Percentiles rank a stretch among this genome's conserved stretches.
Evolutionary conservation across 495 filamentous ascomycete species (phyloP).

Genomic region (Penicillium manginii): DNA sequence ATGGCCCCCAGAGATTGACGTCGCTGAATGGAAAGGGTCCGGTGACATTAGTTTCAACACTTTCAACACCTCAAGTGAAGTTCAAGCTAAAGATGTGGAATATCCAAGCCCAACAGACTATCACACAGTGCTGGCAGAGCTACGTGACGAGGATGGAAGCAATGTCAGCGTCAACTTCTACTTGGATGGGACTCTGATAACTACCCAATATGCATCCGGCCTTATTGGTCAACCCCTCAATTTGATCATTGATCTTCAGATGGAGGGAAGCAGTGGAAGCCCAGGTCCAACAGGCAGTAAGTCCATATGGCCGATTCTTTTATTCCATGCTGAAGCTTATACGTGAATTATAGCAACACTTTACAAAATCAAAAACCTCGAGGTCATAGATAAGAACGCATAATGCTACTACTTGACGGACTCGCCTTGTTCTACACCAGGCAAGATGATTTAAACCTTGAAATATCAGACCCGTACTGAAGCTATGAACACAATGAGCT

Average conservation of each 20-base stretch:
- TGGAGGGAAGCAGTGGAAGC: conserved; percentile 34
- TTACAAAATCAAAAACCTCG: conserved; percentile 11
- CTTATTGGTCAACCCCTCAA: conserved; percentile 51
- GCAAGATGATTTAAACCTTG: too few relatives aligned
- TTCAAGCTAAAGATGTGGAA: conserved; percentile 49
- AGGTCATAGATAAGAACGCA: conserved; percentile 9
- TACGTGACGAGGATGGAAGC: conserved; percentile 56
- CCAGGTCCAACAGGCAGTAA: conserved; percentile 31
- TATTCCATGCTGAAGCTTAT: neutral
- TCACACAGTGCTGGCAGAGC: conserved; percentile 54
- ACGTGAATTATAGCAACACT: conserved; percentile 1
- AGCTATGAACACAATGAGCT: too few relatives aligned
- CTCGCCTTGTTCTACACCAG: too few relatives aligned
- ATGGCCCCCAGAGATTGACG: conserved; percentile 65
- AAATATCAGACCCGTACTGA: too few relatives aligned
- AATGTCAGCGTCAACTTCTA: conserved; percentile 58
- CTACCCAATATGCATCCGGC: conserved; percentile 54
- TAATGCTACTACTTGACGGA: neutral
- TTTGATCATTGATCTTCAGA: conserved; percentile 35
- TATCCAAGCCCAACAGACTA: conserved; percentile 52
- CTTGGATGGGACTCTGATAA: conserved; percentile 52
- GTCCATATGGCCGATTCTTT: neutral
- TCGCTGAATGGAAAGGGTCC: conserved; percentile 66
- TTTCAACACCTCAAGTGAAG: conserved; percentile 57
- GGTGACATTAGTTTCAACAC: conserved; percentile 65